Base-by-base conservation (phyloP, 371 early-diverging fungal species). In the Mortierella sp. region DNA sequence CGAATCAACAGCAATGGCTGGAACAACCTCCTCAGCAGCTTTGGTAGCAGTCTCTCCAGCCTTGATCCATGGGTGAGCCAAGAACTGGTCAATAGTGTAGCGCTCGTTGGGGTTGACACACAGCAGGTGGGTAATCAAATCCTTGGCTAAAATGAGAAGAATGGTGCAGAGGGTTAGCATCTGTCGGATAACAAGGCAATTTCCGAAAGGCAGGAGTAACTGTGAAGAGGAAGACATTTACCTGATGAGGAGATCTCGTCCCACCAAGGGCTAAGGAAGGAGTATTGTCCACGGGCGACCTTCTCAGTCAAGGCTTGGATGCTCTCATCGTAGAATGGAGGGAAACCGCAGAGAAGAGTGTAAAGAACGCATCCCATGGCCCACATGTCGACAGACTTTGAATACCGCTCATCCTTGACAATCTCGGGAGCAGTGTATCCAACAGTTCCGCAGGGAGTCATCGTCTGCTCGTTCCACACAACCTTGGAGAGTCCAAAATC, bases 381-480 rank as follows among this genome's bases (percentile, higher is more conserved):
- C 98, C 98, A 98, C 94, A 97, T 94, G 87, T 98, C 98, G 14
- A 97, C 97, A 24, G 94, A 92, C 87, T 95, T 95, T 70, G 94
- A 94, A 83, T 97, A 96, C 10, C 93, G 89, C 81, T 96, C 93
- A 83, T 96, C 95, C 58, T 92, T 92, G 58, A 97, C 93, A 51
- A 97, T 96, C 85, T 97, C 98, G 27, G 98, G 98, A 7, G 98
- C 98, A 7, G 98, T 96, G 77, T 97, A 97, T 29, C 97, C 97
- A 2, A 96, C 94, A 12, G 98, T 97, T 14, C 98, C 98, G 83
- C 97, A 97, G 3, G 98, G 98, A 8, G 98, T 97, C 90, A 91
- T 92, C 21, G 97, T 96, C 8, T 94, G 91, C 72, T 94, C 92
- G 77, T 95, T 92, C 93, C 96, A 95, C 16, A 97, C 92, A 3